These are phyloP conservation scores for Persicaria tinctoria DNA, from an alignment of 148 eudicot genomes.

Conservation along the genomic window DNA sequence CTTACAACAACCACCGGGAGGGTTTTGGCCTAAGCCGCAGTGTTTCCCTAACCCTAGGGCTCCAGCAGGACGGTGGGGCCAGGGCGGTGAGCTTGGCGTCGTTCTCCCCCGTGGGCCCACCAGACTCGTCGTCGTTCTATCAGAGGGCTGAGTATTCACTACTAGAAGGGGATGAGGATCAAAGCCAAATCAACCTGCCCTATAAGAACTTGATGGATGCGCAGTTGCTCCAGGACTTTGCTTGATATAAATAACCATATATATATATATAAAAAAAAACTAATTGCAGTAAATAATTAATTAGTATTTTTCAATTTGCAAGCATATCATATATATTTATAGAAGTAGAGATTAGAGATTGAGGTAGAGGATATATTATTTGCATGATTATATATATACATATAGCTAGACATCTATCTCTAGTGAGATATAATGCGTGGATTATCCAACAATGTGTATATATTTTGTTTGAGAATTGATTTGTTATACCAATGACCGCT, in stretches of 20 bases:
- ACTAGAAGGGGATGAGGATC: slow-evolving; percentile 59
- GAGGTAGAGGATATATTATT: too few species aligned
- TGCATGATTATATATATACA: too few species aligned
- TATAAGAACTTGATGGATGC: slow-evolving; percentile 90
- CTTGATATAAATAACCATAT: slow-evolving; percentile 28
- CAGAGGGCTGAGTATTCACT: slow-evolving; percentile 54
- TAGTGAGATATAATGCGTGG: too few species aligned
- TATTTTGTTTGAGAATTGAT: too few species aligned
- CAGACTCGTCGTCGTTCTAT: slow-evolving; percentile 61
- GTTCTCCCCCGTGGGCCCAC: slow-evolving; percentile 35
- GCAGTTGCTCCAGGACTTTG: slow-evolving; percentile 81
- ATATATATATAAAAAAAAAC: too few species aligned
- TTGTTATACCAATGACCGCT: too few species aligned
- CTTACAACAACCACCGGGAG: slow-evolving; percentile 44
- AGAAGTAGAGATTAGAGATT: too few species aligned
- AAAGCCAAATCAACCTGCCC: slow-evolving; percentile 42
- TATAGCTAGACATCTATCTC: too few species aligned
- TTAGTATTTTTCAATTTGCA: too few species aligned
- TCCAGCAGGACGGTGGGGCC: slow-evolving; percentile 74
- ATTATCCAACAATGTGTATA: too few species aligned
- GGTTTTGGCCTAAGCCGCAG: slow-evolving; percentile 25
- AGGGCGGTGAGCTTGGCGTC: slow-evolving; percentile 58
- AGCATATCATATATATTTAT: too few species aligned
- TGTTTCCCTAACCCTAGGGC: slow-evolving; percentile 81
- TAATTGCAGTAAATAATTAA: too few species aligned